Conservation (phyloP, 257 asterid genomes). For the Hygrophila difformis region DNA sequence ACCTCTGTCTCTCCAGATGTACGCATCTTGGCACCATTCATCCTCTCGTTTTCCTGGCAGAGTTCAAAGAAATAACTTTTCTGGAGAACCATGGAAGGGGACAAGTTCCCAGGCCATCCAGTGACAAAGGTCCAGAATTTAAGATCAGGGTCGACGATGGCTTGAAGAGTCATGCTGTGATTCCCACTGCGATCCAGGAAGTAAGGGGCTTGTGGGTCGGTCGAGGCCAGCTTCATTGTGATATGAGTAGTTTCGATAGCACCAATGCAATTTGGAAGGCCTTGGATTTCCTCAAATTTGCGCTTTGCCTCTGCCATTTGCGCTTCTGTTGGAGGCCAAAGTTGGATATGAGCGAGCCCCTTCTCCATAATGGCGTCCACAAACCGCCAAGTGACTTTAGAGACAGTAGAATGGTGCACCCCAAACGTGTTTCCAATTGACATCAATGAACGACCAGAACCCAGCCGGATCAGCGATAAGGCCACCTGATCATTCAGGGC, state of each 20-base stretch:
- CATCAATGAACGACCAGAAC: slow-evolving; percentile 66
- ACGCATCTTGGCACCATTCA: slow-evolving; percentile 30
- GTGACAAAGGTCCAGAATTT: slow-evolving; percentile 59
- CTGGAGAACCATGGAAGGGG: slow-evolving; percentile 41
- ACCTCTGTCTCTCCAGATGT: slow-evolving; percentile 29
- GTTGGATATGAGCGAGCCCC: slow-evolving; percentile 49
- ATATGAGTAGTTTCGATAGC: slow-evolving; percentile 70
- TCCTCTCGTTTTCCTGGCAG: slow-evolving; percentile 49
- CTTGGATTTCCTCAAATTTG: slow-evolving; percentile 52
- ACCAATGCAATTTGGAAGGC: slow-evolving; percentile 89
- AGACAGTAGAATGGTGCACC: slow-evolving; percentile 72
- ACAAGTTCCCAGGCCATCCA: slow-evolving; percentile 85
- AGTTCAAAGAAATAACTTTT: slow-evolving; percentile 42
- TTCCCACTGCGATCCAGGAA: slow-evolving; percentile 51
- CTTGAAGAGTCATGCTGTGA: slow-evolving; percentile 84
- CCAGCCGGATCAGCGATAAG: slow-evolving; percentile 56
- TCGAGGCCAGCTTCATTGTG: slow-evolving; percentile 53
- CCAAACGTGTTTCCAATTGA: slow-evolving; percentile 69
- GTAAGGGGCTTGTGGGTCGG: slow-evolving; percentile 44
- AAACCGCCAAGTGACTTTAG: slow-evolving; percentile 88
- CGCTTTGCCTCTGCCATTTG: slow-evolving; percentile 34
- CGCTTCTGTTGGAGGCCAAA: slow-evolving; percentile 62
- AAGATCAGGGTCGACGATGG: slow-evolving; percentile 56
- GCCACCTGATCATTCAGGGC: slow-evolving; percentile 73
- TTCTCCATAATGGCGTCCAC: slow-evolving; percentile 73